phyloP scores from a whole-genome alignment of 1,284 basidiomycete genomes.

The Kwoniella shivajii region DNA sequence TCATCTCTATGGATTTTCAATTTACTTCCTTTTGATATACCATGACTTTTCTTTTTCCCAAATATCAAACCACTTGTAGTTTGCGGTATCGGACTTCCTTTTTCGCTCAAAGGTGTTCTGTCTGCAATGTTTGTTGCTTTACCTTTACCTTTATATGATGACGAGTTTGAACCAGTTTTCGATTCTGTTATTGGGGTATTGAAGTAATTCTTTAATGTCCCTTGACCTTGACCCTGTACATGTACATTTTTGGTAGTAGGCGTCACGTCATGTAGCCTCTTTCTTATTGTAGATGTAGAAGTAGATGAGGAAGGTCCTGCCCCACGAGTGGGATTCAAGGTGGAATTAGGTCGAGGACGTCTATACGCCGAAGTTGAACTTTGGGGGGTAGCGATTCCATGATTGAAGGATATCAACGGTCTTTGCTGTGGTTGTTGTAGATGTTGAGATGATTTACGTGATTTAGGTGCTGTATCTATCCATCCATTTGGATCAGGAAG shows the following conservation, averaged over 20 bases:
- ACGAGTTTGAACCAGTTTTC: not conserved
- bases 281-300: not conserved
- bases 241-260: conserved; percentile 1
- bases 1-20: conserved; percentile 15
- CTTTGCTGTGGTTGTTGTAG: too few relatives aligned
- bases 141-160: not conserved
- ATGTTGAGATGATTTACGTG: conserved; percentile 12
- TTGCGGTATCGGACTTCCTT: not conserved
- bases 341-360: not conserved
- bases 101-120: conserved; percentile 5
- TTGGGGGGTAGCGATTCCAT: conserved; percentile 37
- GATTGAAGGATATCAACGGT: conserved; percentile 24
- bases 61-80: not conserved
- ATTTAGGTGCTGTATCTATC: conserved; percentile 28
- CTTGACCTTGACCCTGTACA: too few relatives aligned
- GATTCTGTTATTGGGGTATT: conserved; percentile 24
- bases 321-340: conserved; percentile 5
- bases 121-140: not conserved
- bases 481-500: conserved; percentile 42
- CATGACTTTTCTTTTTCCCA: not conserved
- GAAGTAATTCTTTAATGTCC: conserved; percentile 18
- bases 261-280: conserved; percentile 7
- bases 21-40: not conserved
- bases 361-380: conserved; percentile 21
- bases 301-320: conserved; percentile 15